Percentiles rank a stretch among this genome's conserved stretches.
Evolutionary conservation across 768 basidiomycete species (phyloP).

Genomic region (Russula olivacea): DNA sequence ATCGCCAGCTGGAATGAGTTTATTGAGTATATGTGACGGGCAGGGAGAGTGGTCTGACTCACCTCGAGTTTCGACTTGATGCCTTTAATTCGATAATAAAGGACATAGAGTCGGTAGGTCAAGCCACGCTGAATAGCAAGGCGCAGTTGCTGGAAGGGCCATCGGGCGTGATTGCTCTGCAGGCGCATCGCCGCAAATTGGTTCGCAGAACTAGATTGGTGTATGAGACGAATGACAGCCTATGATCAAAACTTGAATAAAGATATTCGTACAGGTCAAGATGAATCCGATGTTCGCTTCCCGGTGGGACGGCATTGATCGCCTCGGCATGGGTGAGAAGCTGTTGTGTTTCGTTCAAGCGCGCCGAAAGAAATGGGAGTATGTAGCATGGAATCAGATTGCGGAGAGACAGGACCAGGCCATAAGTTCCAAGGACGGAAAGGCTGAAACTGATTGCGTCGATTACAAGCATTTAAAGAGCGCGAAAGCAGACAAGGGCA

Average conservation of each 20-base stretch:
- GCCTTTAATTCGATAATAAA: background rate
- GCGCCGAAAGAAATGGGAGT: background rate
- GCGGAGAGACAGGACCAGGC: background rate
- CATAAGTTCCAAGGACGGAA: background rate
- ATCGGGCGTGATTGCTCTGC: background rate
- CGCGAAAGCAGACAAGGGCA: background rate
- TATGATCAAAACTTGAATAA: background rate
- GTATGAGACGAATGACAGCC: background rate
- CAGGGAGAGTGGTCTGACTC: background rate
- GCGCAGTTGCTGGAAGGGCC: slow-evolving; percentile 1
- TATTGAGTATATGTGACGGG: background rate
- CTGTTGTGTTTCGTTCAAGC: background rate
- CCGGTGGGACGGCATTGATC: background rate
- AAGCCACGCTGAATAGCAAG: background rate
- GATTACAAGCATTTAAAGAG: background rate
- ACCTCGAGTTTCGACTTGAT: background rate
- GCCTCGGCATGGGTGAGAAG: background rate
- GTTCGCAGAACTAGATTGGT: background rate
- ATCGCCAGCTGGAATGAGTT: background rate
- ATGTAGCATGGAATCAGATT: background rate
- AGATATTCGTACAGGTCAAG: background rate
- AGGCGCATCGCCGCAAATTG: background rate
- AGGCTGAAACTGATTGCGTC: background rate
- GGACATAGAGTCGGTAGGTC: background rate
- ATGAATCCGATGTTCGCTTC: background rate